Base-by-base conservation (phyloP, 2,329 filamentous ascomycete species). In the Seiridium unicorne region DNA sequence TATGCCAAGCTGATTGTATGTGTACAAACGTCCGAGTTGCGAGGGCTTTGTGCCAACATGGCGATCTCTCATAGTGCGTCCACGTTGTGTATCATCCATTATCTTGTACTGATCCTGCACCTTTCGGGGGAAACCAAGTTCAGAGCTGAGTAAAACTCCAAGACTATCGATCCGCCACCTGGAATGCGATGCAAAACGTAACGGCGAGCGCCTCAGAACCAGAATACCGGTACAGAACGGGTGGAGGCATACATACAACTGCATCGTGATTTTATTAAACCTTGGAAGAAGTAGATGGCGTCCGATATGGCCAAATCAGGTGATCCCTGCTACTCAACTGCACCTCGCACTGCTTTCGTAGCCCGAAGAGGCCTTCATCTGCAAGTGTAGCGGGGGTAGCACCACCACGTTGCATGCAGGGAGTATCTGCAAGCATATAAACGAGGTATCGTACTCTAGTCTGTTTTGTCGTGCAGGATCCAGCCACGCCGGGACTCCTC, bases 321-420 rank as follows among this genome's bases (percentile, higher is more conserved):
- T 38, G 26, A 7, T 36, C 32, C 42, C 11, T 57, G 54, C 13
- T 18, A 5, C 40, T 44, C n/a, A 18, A 57, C 18, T 26, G 18
- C 18, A 26, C 2, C 18, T 36, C 11, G 26, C n/a, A 5, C 49
- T 6, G 31, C 11, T 5, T 57, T 34, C 36, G 34, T 34, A 57
- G 54, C 54, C 54, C 38, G 42, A 44, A 18, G 13, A 10, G 51
- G 51, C 36, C 11, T 55, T 13, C 13, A 18, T n/a, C 34, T 32
- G 18, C 18, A 42, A 38, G 7, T 44, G 51, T 44, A 55, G 38
- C 54, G 13, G 40, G 35, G 7, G 54, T 48, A 44, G 54, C 54
- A 57, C 54, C 18, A 48, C 35, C 44, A 57, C 54, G 54, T 57
- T 48, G 54, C 44, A 47, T 48, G 38, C 54, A 36, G 44, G 40